Percentiles rank a stretch among this genome's conserved stretches.
Evolutionary conservation across 23 red algal genomes (phyloP).

Genomic region (Gracilaria gracilis): DNA sequence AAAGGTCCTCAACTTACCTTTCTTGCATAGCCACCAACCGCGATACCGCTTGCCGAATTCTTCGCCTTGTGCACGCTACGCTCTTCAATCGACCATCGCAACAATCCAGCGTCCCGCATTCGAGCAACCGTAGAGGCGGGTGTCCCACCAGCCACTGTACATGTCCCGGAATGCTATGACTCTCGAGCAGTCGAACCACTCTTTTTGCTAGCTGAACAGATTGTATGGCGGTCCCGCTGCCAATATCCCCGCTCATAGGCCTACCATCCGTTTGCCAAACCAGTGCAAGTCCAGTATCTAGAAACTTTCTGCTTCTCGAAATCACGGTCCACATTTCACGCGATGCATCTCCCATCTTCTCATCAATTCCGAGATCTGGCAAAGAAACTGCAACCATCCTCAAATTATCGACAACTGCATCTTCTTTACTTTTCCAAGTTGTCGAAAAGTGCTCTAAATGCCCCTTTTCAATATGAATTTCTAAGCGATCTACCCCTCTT

Average conservation of each 20-base stretch:
- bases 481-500: conserved; percentile 69
- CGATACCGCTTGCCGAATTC: conserved; percentile 43
- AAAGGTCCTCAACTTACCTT: conserved; percentile 50
- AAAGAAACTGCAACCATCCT: conserved; percentile 86
- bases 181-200: conserved; percentile 31
- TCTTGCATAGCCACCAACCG: conserved; percentile 69
- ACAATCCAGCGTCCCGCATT: conserved; percentile 48
- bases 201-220: conserved; percentile 68
- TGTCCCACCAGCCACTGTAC: conserved; percentile 95
- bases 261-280: conserved; percentile 98
- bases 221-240: conserved; percentile 66
- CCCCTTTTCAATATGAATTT: conserved; percentile 83
- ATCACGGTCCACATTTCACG: conserved; percentile 33
- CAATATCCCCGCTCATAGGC: conserved; percentile 97
- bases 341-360: not conserved
- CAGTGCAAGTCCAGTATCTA: conserved; percentile 22
- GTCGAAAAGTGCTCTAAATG: conserved; percentile 40
- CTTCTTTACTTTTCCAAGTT: conserved; percentile 71
- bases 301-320: not conserved
- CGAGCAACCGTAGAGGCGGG: conserved; percentile 71
- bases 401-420: conserved; percentile 18
- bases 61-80: not conserved
- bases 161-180: conserved; percentile 68
- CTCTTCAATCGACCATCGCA: conserved; percentile 4
- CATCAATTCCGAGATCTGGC: conserved; percentile 70